These are phyloP conservation scores for Diplogelasinospora grovesii DNA, from an alignment of 495 filamentous ascomycete genomes.

Conservation along the genomic window DNA sequence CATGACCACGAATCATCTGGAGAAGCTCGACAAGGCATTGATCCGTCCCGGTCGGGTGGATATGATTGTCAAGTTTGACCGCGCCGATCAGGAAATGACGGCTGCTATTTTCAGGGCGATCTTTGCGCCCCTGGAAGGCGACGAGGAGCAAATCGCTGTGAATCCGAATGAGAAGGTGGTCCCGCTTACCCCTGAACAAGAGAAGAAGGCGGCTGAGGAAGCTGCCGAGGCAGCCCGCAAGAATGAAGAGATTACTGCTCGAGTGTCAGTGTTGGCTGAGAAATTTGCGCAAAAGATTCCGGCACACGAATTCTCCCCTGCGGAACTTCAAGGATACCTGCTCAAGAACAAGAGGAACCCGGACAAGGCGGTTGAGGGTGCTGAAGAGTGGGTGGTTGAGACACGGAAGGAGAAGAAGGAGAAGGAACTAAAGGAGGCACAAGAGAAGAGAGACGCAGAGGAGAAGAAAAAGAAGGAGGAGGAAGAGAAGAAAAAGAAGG, in stretches of 20 bases:
- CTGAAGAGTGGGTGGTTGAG: conserved; percentile 50
- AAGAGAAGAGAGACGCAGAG: conserved; percentile 35
- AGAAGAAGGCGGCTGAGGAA: conserved; percentile 28
- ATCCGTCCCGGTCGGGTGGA: conserved; percentile 75
- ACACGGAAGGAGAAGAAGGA: conserved; percentile 53
- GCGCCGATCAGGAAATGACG: conserved; percentile 41
- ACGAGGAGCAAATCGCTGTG: conserved; percentile 23
- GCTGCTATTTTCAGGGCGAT: conserved; percentile 42
- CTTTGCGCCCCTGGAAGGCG: conserved; percentile 40
- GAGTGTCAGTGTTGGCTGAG: conserved; percentile 32
- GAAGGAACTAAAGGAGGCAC: conserved; percentile 42
- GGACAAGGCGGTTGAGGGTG: conserved; percentile 50
- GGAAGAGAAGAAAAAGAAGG: conserved; percentile 25
- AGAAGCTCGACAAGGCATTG: conserved; percentile 69
- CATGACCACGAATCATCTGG: conserved; percentile 79
- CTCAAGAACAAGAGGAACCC: conserved; percentile 61
- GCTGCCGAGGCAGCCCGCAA: conserved; percentile 24
- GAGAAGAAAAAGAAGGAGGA: conserved; percentile 27
- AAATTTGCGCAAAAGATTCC: conserved; percentile 60
- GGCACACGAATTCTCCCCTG: conserved; percentile 58
- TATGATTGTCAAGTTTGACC: conserved; percentile 60
- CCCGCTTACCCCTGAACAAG: conserved; percentile 21
- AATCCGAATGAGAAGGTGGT: not conserved
- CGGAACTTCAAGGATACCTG: conserved; percentile 73
- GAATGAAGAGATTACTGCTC: conserved; percentile 30